Evolutionary conservation across 2,329 filamentous ascomycete species (phyloP), one percentile per base, ranked within the genome.

Genomic region (Bipolaris bicolor): DNA sequence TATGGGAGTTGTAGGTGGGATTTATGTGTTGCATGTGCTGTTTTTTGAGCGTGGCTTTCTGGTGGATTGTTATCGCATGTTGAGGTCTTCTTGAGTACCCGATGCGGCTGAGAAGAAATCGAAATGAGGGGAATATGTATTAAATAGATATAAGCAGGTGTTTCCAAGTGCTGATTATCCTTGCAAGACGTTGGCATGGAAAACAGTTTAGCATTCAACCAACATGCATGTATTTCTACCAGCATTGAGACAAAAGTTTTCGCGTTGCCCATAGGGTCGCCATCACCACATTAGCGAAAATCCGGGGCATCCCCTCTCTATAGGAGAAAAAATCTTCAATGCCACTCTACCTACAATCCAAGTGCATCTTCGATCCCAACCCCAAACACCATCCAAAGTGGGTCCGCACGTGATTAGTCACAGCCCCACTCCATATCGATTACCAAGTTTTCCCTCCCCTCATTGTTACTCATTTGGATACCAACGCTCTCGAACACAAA

Each of bases 1-100:
- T 11, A 72, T 77, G 26, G 78, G 76, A 6, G 63, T 45, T 4
- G 59, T 80, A 36, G 77, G 71, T n/a, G 75, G 61, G 0, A 45
- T 68, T 0, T 78, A 79, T 57, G 75, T 65, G 3, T 39, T 71
- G 5, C 65, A 73, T 24, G 66, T 81, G 20, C 52, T 75, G 1
- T 67, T 67, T 26, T 71, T 69, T 29, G 75, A 77, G 58, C 65
- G 69, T 13, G 55, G 57, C 5, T 76, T 74, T 44, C 47, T 77
- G 52, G 26, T 68, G 1, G 67, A 75, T 22, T 76, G 75, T 47
- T 76, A 75, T 58, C 62, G 64, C 2, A 73, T 75, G 72, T 57
- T 76, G 7, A 65, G 67, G 16, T 67, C 69, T 2, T 55, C 46
- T 11, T 50, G 26, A 24, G 24, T 44, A 43, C 22, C 18, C 39